A percentile compares a stretch with the other conserved stretches of the same genome.
Evolutionary conservation across 495 filamentous ascomycete genomes (phyloP).

Genomic region (Aspergillus panamensis): DNA sequence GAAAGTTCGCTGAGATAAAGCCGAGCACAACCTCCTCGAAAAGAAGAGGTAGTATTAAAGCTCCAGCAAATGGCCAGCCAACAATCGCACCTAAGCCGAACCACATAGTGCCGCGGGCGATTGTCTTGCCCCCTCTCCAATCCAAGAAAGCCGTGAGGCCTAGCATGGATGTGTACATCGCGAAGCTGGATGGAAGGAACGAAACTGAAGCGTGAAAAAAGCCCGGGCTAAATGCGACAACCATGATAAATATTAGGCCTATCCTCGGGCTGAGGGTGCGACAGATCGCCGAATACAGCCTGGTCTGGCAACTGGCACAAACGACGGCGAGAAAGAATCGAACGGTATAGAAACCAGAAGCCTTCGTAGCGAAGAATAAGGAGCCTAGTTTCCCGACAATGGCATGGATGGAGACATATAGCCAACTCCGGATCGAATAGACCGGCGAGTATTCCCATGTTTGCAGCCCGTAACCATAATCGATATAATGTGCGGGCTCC

Average conservation of each 20-base stretch:
- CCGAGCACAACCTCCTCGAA: constrained; percentile 70
- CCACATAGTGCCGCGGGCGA: constrained; percentile 81
- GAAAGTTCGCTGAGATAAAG: constrained; percentile 52
- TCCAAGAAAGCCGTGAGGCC: constrained; percentile 87
- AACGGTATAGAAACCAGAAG: constrained; percentile 81
- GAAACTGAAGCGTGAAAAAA: constrained; percentile 88
- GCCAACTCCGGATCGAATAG: constrained; percentile 94
- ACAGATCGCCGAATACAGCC: constrained; percentile 73
- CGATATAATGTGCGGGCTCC: constrained; percentile 95
- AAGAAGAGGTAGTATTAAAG: constrained; percentile 77
- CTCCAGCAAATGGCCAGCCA: constrained; percentile 93
- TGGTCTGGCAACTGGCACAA: constrained; percentile 77
- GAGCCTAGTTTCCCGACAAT: constrained; percentile 61
- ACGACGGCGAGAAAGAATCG: constrained; percentile 67
- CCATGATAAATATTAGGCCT: constrained; percentile 75
- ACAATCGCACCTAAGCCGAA: constrained; percentile 85
- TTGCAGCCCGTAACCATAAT: constrained; percentile 88
- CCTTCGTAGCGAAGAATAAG: constrained; percentile 55
- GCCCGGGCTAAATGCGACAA: constrained; percentile 73
- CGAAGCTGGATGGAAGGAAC: constrained; percentile 91
- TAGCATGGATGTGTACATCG: constrained; percentile 91
- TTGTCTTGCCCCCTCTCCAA: constrained; percentile 69
- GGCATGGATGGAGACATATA: constrained; percentile 85
- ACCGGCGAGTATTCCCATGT: constrained; percentile 99
- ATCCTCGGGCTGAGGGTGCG: constrained; percentile 72